Conservation (phyloP, 148 eudicot genomes). For the Arbutus unedo region DNA sequence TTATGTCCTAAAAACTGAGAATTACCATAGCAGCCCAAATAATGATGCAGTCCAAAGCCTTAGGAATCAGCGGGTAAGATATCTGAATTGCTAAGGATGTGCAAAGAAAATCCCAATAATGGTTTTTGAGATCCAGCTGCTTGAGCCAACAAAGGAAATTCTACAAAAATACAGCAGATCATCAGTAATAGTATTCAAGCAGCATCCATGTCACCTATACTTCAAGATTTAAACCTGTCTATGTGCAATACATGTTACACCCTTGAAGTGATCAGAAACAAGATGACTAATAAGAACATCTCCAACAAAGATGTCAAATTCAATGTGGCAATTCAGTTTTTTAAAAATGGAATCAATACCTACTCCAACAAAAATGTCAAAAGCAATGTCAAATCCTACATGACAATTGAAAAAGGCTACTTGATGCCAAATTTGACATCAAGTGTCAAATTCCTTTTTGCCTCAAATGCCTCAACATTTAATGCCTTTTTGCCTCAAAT, state of each 20-base stretch:
- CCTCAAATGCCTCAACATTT: too few species aligned
- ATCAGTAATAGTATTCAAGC: neutral
- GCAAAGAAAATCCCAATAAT: neutral
- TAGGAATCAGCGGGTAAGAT: neutral
- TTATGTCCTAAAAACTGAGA: neutral
- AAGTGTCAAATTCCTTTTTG: too few species aligned
- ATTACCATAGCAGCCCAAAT: conserved; percentile 26
- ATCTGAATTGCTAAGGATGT: neutral
- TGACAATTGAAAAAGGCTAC: too few species aligned
- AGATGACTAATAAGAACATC: too few species aligned
- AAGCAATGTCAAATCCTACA: too few species aligned
- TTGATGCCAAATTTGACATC: too few species aligned
- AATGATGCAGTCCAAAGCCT: neutral
- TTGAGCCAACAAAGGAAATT: conserved; percentile 15
- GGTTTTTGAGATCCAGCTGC: neutral
- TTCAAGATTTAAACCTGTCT: neutral
- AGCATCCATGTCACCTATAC: neutral
- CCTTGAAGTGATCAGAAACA: neutral
- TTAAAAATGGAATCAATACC: too few species aligned
- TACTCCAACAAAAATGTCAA: too few species aligned
- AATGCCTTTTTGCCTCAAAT: too few species aligned
- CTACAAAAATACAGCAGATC: conserved; percentile 4
- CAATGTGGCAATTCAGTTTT: too few species aligned
- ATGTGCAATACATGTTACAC: neutral
- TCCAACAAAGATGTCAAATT: too few species aligned